A percentile compares a stretch with the other conserved stretches of the same genome.
Evolutionary conservation across 495 filamentous ascomycete species (phyloP).

Genomic region (Annulohypoxylon maeteangense): DNA sequence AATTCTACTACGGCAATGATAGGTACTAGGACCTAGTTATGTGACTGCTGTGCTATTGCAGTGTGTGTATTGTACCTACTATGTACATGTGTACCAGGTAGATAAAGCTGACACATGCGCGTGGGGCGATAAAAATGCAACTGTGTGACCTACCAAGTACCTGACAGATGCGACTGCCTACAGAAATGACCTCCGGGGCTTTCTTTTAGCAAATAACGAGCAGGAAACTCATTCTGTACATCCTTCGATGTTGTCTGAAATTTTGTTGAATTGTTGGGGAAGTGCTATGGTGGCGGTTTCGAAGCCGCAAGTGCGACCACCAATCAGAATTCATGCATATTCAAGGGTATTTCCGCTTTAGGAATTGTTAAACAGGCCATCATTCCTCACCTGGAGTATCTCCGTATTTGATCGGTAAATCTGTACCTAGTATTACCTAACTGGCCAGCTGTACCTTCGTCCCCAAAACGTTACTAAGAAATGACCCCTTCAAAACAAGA

Average conservation of each 20-base stretch:
- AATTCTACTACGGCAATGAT: constrained; percentile 6
- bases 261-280: constrained; percentile 54
- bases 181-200: constrained; percentile 10
- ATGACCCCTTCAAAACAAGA: neutral
- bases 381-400: constrained; percentile 6
- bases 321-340: constrained; percentile 31
- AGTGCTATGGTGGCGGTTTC: constrained; percentile 38
- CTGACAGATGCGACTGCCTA: constrained; percentile 18
- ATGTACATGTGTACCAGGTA: neutral
- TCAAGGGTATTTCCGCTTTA: constrained; percentile 43
- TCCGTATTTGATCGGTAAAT: constrained; percentile 4
- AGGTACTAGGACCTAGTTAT: no score
- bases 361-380: constrained; percentile 35
- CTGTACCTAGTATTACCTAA: constrained; percentile 1
- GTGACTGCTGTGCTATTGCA: neutral
- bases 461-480: neutral
- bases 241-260: constrained; percentile 41
- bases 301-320: constrained; percentile 32
- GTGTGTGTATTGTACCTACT: neutral
- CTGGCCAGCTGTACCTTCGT: neutral
- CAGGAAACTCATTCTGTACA: constrained; percentile 8
- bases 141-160: constrained; percentile 24
- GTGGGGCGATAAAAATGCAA: constrained; percentile 5
- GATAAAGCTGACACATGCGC: constrained; percentile 12
- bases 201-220: constrained; percentile 13